Evolutionary conservation across 148 eudicot genomes (phyloP), one percentile per base, ranked within the genome.

Genomic region (Amaranthus cruentus): DNA sequence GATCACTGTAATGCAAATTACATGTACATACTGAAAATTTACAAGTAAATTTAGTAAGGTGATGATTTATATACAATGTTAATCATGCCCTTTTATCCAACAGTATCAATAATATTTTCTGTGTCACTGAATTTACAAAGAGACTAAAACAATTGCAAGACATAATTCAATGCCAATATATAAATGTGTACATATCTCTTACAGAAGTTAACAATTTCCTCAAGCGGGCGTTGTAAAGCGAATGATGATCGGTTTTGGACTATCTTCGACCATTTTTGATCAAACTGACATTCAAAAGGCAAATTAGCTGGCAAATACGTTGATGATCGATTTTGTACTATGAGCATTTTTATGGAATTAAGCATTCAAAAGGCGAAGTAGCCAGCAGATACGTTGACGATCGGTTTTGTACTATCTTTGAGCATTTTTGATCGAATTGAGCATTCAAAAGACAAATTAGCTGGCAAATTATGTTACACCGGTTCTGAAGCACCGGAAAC

Each of bases 171-270:
- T 51, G 47, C 49, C 42, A 50, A 55, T 28, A 51, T 55, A n/a
- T 28, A 12, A 55, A 15, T 55, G 44, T 65, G 55, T 57, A 59
- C 73, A 75, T 50, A 58, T 68, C 57, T 59, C n/a, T 48, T n/a
- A 58, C 60, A 59, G 50, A 75, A 6, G 70, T 77, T 64, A 14
- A 78, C 77, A 9, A 61, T 55, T 13, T 70, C 77, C n/a, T 77
- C 69, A 59, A 65, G 28, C 57, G 9, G n/a, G 43, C 18, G 70
- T 28, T 28, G 38, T 28, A 28, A 28, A 28, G 38, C 38, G 38
- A 28, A 28, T 28, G 38, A 28, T 28, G 38, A 28, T 28, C 38
- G 38, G 38, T 28, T 28, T 28, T 28, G 38, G 38, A 28, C 38
- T 28, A 28, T 28, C 38, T 28, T 28, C 38, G 38, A 28, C 0